Evolutionary conservation across 768 basidiomycete genomes (phyloP), one percentile per base, ranked within the genome.

Genomic region (Lactarius psammicola): DNA sequence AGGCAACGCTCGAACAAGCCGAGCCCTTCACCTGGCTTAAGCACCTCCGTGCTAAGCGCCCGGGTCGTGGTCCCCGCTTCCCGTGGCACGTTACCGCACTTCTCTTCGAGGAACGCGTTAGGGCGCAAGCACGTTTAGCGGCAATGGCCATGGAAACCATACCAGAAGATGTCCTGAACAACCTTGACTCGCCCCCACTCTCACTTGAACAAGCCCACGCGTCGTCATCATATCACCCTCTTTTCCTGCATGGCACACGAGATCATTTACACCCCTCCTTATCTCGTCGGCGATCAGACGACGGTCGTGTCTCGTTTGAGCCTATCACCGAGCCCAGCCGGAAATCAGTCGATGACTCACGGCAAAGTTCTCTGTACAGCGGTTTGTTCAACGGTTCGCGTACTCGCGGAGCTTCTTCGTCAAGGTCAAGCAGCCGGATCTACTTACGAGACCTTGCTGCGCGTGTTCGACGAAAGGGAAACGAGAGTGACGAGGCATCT

Each of bases 1-100:
- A 78, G 64, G 74, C 78, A n/a, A 78, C 82, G 31, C 72, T 92
- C 30, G 88, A 88, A 62, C 80, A 81, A 60, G 81, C 83, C 0
- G 90, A 92, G 71, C 88, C 90, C 8, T 78, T 88, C 55, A 85
- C 85, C 8, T 92, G 90, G 90, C 76, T 91, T 33, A 88, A 85
- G 70, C 87, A 90, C 64, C 72, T 82, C 68, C 77, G 85, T 56
- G 83, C 87, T 56, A 84, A 79, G 66, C 80, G 73, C 60, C 74
- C 74, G 46, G 73, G 72, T 57, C 68, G 70, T 40, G 66, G 69
- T 31, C 68, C 63, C 55, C 80, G 83, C 49, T 79, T 82, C 46
- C 81, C 81, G 4, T 87, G 88, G 86, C 79, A 86, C 72, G 72
- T 91, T 56, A 85, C 89, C 10, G 89, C 90, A 3, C 76, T 88